These are phyloP conservation scores for Penicillium canariense DNA, from an alignment of 495 filamentous ascomycete species.

Conservation along the genomic window DNA sequence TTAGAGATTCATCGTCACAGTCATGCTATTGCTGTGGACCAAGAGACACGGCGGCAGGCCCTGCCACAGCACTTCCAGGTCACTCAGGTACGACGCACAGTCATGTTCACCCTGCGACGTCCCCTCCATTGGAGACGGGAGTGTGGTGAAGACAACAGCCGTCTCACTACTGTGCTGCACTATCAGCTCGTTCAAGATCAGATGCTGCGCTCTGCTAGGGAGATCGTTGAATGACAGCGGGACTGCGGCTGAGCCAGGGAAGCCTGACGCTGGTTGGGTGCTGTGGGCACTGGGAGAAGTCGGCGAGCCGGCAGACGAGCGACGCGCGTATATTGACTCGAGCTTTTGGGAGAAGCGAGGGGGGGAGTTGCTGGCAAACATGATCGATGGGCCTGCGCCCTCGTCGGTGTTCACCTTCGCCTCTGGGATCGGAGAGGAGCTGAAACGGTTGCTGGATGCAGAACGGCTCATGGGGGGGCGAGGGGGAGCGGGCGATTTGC, in stretches of 20 bases:
- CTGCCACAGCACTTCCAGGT: slow-evolving; percentile 72
- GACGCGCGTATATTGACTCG: slow-evolving; percentile 56
- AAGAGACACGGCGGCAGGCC: slow-evolving; percentile 67
- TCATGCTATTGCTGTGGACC: slow-evolving; percentile 90
- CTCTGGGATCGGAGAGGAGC: slow-evolving; percentile 71
- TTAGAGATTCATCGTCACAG: slow-evolving; percentile 78
- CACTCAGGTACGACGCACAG: slow-evolving; percentile 68
- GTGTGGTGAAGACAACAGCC: slow-evolving; percentile 77
- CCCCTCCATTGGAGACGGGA: slow-evolving; percentile 74
- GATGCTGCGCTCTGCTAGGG: slow-evolving; percentile 75
- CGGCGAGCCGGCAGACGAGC: slow-evolving; percentile 26
- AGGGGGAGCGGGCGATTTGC: slow-evolving; percentile 18
- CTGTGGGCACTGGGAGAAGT: slow-evolving; percentile 10
- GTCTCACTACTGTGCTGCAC: slow-evolving; percentile 65
- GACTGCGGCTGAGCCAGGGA: slow-evolving; percentile 53
- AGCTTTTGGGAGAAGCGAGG: slow-evolving; percentile 29
- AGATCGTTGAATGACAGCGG: slow-evolving; percentile 83
- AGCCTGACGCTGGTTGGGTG: slow-evolving; percentile 42
- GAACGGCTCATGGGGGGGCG: slow-evolving; percentile 35
- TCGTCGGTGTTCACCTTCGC: slow-evolving; percentile 62
- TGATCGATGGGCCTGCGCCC: slow-evolving; percentile 68
- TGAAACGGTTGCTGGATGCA: slow-evolving; percentile 57
- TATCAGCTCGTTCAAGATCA: slow-evolving; percentile 85
- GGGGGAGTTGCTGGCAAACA: slow-evolving; percentile 61
- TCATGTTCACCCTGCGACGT: slow-evolving; percentile 67